Conservation (phyloP, 2,329 filamentous ascomycete genomes). For the Pseudomassariella vexata region DNA sequence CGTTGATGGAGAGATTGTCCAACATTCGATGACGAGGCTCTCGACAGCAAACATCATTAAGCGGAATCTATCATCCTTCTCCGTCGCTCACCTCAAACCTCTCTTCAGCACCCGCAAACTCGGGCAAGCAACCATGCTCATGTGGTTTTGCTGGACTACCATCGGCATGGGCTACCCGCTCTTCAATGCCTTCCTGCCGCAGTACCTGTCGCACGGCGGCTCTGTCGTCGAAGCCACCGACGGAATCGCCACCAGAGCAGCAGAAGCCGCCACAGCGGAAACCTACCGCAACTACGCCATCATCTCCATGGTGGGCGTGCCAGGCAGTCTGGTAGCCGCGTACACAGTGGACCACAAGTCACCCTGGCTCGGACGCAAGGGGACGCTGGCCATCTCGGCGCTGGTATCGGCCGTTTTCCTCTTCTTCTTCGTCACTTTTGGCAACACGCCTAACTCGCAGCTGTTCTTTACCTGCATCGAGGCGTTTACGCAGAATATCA, state of each 20-base stretch:
- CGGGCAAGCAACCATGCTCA: slow-evolving; percentile 43
- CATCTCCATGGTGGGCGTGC: slow-evolving; percentile 69
- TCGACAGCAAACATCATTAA: slow-evolving; percentile 40
- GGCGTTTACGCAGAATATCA: slow-evolving; percentile 69
- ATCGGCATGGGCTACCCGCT: slow-evolving; percentile 85
- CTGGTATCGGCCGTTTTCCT: slow-evolving; percentile 63
- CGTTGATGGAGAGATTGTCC: slow-evolving; percentile 33
- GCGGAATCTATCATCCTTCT: slow-evolving; percentile 61
- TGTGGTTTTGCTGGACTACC: slow-evolving; percentile 77
- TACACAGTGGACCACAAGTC: slow-evolving; percentile 63
- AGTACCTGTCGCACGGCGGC: slow-evolving; percentile 64
- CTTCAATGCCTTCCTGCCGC: slow-evolving; percentile 86
- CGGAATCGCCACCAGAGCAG: slow-evolving; percentile 18
- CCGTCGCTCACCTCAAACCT: slow-evolving; percentile 58
- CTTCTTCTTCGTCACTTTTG: slow-evolving; percentile 59
- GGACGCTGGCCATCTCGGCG: slow-evolving; percentile 64
- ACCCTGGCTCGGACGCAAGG: slow-evolving; percentile 60
- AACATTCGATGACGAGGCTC: slow-evolving; percentile 12
- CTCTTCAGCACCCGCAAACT: slow-evolving; percentile 54
- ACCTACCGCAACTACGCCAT: slow-evolving; percentile 81
- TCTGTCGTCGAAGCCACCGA: slow-evolving; percentile 27
- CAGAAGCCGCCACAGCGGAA: slow-evolving; percentile 23
- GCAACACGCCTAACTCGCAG: slow-evolving; percentile 50
- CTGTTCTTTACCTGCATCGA: slow-evolving; percentile 63
- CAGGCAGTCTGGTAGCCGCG: slow-evolving; percentile 69